A percentile compares a stretch with the other conserved stretches of the same genome.
Conservation (phyloP, 1,284 basidiomycete species). For the Fomitiporia mediterranea region DNA sequence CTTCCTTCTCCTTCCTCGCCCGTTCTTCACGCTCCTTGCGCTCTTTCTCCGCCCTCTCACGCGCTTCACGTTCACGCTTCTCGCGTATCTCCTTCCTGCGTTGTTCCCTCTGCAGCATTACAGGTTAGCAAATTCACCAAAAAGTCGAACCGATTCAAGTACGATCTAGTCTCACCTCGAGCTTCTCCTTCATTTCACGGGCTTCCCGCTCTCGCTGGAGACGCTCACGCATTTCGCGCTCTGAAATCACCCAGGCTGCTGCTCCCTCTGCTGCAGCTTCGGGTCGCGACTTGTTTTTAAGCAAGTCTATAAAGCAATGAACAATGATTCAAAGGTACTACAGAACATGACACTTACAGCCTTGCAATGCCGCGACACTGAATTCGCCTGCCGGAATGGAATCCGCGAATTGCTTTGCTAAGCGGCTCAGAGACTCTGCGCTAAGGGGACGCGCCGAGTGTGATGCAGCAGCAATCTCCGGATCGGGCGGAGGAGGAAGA, state of each 20-base stretch:
- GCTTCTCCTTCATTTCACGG: slow-evolving; percentile 56
- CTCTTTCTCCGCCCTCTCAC: slow-evolving; percentile 45
- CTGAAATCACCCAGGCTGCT: slow-evolving; percentile 62
- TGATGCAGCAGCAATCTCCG: slow-evolving; percentile 49
- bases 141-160: too few species aligned
- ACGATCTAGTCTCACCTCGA: slow-evolving; percentile 44
- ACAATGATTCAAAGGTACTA: slow-evolving; percentile 23
- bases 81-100: slow-evolving; percentile 39
- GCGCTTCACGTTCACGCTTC: slow-evolving; percentile 41
- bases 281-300: slow-evolving; percentile 77
- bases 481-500: slow-evolving; percentile 58
- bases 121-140: slow-evolving; percentile 15
- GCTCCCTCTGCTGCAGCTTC: slow-evolving; percentile 63
- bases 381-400: slow-evolving; percentile 75
- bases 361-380: slow-evolving; percentile 80
- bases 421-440: slow-evolving; percentile 49
- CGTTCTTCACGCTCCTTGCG: slow-evolving; percentile 44
- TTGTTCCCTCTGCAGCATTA: slow-evolving; percentile 21
- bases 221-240: slow-evolving; percentile 66
- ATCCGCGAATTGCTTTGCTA: slow-evolving; percentile 72
- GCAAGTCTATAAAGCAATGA: slow-evolving; percentile 41
- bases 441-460: slow-evolving; percentile 63
- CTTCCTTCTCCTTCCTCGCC: slow-evolving; percentile 25
- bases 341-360: slow-evolving; percentile 50
- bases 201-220: slow-evolving; percentile 66